Conservation (phyloP, 192 early-diverging fungal species). For the Powellomyces hirtus region DNA sequence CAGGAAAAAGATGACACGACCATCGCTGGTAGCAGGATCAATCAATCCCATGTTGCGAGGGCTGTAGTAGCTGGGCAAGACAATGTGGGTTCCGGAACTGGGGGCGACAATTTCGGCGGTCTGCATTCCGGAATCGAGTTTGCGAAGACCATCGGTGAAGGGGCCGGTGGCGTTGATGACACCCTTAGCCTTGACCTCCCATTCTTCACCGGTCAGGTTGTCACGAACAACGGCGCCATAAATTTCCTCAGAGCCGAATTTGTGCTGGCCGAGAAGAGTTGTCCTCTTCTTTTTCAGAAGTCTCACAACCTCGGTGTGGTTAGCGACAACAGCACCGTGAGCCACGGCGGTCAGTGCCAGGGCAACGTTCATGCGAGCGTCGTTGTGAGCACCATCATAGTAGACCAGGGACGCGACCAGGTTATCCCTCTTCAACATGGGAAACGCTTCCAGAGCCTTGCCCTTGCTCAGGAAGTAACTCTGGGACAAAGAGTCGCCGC, state of each 20-base stretch:
- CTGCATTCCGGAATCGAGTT: conserved; percentile 73
- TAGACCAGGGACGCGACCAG: conserved; percentile 94
- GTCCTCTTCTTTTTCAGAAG: conserved; percentile 68
- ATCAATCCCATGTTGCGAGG: conserved; percentile 93
- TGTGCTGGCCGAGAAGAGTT: conserved; percentile 30
- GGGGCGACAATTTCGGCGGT: conserved; percentile 88
- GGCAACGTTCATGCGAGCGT: conserved; percentile 95
- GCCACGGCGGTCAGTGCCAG: conserved; percentile 85
- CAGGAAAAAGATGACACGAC: conserved; percentile 95
- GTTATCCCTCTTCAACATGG: conserved; percentile 86
- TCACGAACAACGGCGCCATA: conserved; percentile 82
- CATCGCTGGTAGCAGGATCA: conserved; percentile 91
- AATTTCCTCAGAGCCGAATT: conserved; percentile 58
- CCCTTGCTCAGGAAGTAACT: conserved; percentile 80
- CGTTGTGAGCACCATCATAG: conserved; percentile 97
- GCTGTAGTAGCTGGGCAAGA: conserved; percentile 93
- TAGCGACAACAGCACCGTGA: conserved; percentile 88
- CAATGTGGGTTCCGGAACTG: conserved; percentile 89
- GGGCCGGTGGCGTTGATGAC: conserved; percentile 91
- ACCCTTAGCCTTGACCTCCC: conserved; percentile 84
- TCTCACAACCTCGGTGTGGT: conserved; percentile 85
- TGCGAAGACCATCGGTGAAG: conserved; percentile 82
- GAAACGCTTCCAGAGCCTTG: conserved; percentile 88
- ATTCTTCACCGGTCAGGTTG: conserved; percentile 81
- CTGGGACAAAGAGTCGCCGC: conserved; percentile 74